Evolutionary conservation across 2,329 filamentous ascomycete genomes (phyloP).

Genomic region (Xenosphaeropsis pyriputrescens): DNA sequence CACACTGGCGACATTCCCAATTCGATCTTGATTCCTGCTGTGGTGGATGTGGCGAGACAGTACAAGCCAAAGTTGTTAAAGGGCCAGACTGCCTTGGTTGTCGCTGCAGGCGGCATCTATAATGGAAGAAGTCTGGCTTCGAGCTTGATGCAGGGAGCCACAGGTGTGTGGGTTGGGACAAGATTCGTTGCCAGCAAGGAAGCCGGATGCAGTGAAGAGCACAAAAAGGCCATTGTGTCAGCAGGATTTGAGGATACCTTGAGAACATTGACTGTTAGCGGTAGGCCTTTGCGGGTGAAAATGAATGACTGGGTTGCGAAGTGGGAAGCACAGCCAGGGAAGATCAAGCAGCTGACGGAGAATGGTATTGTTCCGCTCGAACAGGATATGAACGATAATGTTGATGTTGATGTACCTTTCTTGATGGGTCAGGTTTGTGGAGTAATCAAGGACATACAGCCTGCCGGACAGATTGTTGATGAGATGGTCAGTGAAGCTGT

Average conservation of each 20-base stretch:
- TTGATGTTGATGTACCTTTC: conserved; percentile 74
- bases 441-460: conserved; percentile 61
- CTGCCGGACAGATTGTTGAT: conserved; percentile 70
- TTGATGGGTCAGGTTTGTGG: conserved; percentile 91
- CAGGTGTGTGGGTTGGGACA: conserved; percentile 88
- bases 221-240: conserved; percentile 73
- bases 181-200: conserved; percentile 76
- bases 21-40: conserved; percentile 73
- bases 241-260: conserved; percentile 69
- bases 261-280: conserved; percentile 69
- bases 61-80: conserved; percentile 58
- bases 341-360: conserved; percentile 62
- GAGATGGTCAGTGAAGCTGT: conserved; percentile 78
- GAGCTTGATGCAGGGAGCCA: conserved; percentile 74
- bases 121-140: conserved; percentile 71
- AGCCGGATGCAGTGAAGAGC: conserved; percentile 64
- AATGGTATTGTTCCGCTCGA: conserved; percentile 68
- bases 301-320: conserved; percentile 70
- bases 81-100: conserved; percentile 59
- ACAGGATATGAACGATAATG: conserved; percentile 69
- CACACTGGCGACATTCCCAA: conserved; percentile 83
- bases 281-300: conserved; percentile 65
- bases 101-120: conserved; percentile 79
- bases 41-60: conserved; percentile 60
- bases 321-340: conserved; percentile 66